Evolutionary conservation across 257 asterid genomes (phyloP).

Genomic region (Dorcoceras hygrometricum): DNA sequence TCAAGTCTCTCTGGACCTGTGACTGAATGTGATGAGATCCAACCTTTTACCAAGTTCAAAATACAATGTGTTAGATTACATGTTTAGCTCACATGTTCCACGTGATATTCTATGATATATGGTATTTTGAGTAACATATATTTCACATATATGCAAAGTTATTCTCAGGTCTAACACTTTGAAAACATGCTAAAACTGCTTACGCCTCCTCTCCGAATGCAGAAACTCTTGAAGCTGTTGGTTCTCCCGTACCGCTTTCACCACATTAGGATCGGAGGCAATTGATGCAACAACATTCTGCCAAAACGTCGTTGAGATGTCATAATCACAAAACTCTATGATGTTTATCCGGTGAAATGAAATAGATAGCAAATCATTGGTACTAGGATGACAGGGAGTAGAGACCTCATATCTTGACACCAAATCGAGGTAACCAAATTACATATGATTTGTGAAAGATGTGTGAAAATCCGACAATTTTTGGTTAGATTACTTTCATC

Average conservation of each 20-base stretch:
- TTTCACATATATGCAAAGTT: neutral
- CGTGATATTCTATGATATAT: no score
- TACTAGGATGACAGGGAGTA: neutral
- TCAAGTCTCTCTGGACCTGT: neutral
- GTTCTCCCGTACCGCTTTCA: constrained; percentile 65
- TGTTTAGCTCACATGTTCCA: neutral
- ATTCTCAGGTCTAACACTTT: neutral
- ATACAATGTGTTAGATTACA: neutral
- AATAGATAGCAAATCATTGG: neutral
- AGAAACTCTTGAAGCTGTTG: constrained; percentile 57
- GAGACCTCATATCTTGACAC: neutral
- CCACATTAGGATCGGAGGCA: constrained; percentile 73
- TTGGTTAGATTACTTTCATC: neutral
- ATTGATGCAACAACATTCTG: constrained; percentile 83
- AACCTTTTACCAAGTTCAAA: neutral
- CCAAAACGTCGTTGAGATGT: constrained; percentile 17
- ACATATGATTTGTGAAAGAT: neutral
- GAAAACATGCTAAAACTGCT: constrained; percentile 7
- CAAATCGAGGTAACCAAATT: neutral
- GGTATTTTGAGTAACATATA: neutral
- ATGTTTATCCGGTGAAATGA: neutral
- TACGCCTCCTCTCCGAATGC: constrained; percentile 43
- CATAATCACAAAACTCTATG: neutral
- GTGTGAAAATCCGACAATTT: neutral
- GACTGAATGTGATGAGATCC: neutral